phyloP scores from a whole-genome alignment of 371 early-diverging fungal genomes.

The Blyttiomyces sp. region DNA sequence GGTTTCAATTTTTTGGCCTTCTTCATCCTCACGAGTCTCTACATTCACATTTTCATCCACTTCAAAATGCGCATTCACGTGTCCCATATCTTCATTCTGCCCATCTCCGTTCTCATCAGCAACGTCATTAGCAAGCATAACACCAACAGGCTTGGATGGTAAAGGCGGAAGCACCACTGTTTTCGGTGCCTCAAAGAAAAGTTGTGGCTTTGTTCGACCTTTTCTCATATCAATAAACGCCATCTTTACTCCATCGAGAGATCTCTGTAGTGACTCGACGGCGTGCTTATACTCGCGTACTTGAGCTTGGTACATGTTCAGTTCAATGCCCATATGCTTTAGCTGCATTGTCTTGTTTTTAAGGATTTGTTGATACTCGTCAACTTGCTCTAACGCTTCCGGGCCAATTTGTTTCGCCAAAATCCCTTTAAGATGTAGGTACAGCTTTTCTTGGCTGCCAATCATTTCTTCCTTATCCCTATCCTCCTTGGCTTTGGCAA shows the following conservation, averaged over 20 bases:
- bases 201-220: too few relatives aligned
- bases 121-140: too few relatives aligned
- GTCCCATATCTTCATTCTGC: too few relatives aligned
- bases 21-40: too few relatives aligned
- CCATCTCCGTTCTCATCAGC: too few relatives aligned
- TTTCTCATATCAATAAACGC: slow-evolving; percentile 22
- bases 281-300: slow-evolving; percentile 43
- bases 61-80: too few relatives aligned
- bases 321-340: slow-evolving; percentile 45
- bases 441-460: slow-evolving; percentile 43
- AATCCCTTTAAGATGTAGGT: slow-evolving; percentile 47
- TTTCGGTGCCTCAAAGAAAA: too few relatives aligned
- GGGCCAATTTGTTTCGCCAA: slow-evolving; percentile 50
- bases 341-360: slow-evolving; percentile 49
- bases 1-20: too few relatives aligned
- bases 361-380: slow-evolving; percentile 39
- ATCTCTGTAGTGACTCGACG: slow-evolving; percentile 30
- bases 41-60: too few relatives aligned
- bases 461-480: slow-evolving; percentile 44
- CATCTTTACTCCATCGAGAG: slow-evolving; percentile 26
- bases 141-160: too few relatives aligned
- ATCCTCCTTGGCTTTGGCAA: slow-evolving; percentile 46
- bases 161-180: too few relatives aligned
- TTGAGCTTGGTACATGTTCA: slow-evolving; percentile 54
- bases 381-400: slow-evolving; percentile 48